Evolutionary conservation across 164 flowering plant genomes (phyloP).

Genomic region (Stephania yunnanensis): DNA sequence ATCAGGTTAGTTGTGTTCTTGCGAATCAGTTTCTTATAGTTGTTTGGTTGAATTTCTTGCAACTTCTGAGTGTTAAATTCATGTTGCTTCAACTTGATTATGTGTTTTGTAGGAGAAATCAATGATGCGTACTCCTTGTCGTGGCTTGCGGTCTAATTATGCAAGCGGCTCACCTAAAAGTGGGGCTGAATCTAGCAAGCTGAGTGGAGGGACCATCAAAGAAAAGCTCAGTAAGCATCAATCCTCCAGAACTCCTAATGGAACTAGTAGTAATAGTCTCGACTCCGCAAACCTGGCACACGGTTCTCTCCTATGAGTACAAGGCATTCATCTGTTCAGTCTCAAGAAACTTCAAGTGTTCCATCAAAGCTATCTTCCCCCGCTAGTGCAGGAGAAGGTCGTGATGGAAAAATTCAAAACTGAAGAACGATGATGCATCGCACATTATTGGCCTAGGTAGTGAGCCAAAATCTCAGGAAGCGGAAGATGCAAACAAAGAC

Average conservation of each 20-base stretch:
- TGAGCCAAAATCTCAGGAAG: not conserved
- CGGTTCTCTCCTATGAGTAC: conserved; percentile 12
- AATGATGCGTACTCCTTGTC: conserved; percentile 23
- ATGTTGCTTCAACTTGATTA: not conserved
- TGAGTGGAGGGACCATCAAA: conserved; percentile 26
- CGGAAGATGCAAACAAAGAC: not conserved
- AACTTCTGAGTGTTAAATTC: conserved; percentile 24
- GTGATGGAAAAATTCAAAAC: conserved; percentile 14
- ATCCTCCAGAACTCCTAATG: conserved; percentile 19
- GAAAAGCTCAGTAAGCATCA: conserved; percentile 29
- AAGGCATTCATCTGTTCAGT: conserved; percentile 19
- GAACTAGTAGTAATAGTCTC: conserved; percentile 12
- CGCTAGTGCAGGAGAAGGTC: conserved; percentile 7
- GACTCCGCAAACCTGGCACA: conserved; percentile 13
- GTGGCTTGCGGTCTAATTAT: conserved; percentile 25
- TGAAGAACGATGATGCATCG: not conserved
- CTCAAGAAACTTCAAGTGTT: conserved; percentile 23
- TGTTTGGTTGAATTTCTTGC: not conserved
- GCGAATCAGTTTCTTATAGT: not conserved
- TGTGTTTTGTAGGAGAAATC: conserved; percentile 21
- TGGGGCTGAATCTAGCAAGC: conserved; percentile 17
- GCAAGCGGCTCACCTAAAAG: conserved; percentile 19
- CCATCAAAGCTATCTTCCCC: conserved; percentile 17
- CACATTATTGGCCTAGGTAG: not conserved
- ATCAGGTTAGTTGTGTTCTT: conserved; percentile 26